Base-by-base conservation (phyloP, 768 basidiomycete species). In the Phaffia australis region DNA sequence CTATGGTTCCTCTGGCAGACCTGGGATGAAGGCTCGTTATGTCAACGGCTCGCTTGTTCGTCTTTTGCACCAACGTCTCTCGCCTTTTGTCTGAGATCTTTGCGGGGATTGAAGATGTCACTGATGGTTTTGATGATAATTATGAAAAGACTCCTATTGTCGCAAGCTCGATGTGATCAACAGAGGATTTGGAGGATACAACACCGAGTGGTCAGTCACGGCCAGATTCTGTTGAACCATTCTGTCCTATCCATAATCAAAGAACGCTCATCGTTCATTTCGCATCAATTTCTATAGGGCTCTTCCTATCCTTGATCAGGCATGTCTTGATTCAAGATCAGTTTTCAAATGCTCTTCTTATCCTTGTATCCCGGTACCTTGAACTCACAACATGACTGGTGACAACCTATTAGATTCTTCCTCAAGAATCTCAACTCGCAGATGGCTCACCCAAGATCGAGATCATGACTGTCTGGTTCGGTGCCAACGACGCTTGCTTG, bases 251-350 rank as follows among this genome's bases (percentile, higher is more conserved):
- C 49, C 27, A 25, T 14, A 48, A 47, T 42, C 30, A 35, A 56
- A 29, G 21, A 30, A 46, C 4, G 11, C 19, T 48, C 1, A 15
- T 21, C 14, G 27, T 51, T 25, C 1, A 27, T 42, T 11, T 5
- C 11, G 35, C 35, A 42, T 5, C 6, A 42, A 42, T 42, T 11
- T 42, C 35, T 42, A 2, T 60, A 75, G 75, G 91, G 85, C 81
- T 7, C 77, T 91, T 48, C 87, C 88, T 3, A 81, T 89, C 32
- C 82, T 93, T 65, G 81, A 87, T 72, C 84, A 86, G 81, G 88
- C 85, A 56, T 49, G 79, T 46, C 52, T 63, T 14, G 52, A 30
- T 8, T 51, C 62, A 14, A 18, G 2, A 25, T 14, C 29, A 59
- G 21, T 6, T n/a, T 27, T 50, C 30, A 19, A 47, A 30, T 56